phyloP scores from a whole-genome alignment of 768 basidiomycete genomes.

The Agrocybe praecox region DNA sequence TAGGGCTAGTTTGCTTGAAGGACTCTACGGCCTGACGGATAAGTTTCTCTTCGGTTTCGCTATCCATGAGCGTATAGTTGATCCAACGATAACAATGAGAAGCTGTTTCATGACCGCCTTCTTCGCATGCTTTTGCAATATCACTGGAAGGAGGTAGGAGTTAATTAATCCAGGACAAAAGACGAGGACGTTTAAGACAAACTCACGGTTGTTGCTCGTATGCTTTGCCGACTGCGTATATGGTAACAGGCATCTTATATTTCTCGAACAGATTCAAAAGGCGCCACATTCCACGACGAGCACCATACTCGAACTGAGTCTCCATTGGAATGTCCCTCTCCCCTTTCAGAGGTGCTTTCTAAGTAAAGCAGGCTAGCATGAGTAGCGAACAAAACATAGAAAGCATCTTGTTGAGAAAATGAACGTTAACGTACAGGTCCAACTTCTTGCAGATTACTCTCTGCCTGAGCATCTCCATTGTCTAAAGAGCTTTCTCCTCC shows the following conservation, averaged over 20 bases:
- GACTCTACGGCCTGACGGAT: constrained; percentile 16
- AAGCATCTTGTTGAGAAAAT: too few relatives aligned
- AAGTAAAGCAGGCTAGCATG: neutral
- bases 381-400: too few relatives aligned
- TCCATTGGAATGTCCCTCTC: constrained; percentile 19
- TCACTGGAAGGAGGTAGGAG: constrained; percentile 2
- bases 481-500: constrained; percentile 18
- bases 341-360: constrained; percentile 13
- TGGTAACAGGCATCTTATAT: constrained; percentile 14
- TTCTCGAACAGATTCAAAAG: constrained; percentile 18
- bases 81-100: constrained; percentile 21
- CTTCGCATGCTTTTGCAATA: constrained; percentile 16
- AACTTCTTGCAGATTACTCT: constrained; percentile 11
- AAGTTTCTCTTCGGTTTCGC: constrained; percentile 12
- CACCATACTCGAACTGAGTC: constrained; percentile 19
- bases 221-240: constrained; percentile 19
- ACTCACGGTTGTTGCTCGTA: constrained; percentile 15
- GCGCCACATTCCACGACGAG: constrained; percentile 19
- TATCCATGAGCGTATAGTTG: constrained; percentile 17
- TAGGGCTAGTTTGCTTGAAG: constrained; percentile 14
- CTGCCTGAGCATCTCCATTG: constrained; percentile 18
- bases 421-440: constrained; percentile 7
- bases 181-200: neutral
- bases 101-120: constrained; percentile 17
- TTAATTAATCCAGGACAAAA: neutral